phyloP scores from a whole-genome alignment of 495 filamentous ascomycete species.

The Neurospora pannonica region DNA sequence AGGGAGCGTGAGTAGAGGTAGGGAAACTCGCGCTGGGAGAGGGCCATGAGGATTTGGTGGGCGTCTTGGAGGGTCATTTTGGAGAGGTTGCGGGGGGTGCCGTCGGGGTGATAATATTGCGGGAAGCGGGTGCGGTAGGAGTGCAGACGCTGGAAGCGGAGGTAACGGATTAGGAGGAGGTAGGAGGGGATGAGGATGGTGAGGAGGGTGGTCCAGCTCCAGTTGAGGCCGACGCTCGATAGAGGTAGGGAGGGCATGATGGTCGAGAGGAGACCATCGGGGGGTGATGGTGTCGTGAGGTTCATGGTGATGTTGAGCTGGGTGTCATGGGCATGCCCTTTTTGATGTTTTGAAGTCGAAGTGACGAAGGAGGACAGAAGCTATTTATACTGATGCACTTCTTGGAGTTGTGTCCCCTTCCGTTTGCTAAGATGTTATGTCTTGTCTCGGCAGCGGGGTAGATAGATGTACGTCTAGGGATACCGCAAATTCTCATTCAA shows the following conservation, averaged over 20 bases:
- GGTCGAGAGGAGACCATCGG: background rate
- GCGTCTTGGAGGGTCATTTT: conserved; percentile 51
- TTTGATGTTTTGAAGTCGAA: background rate
- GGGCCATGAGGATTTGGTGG: conserved; percentile 34
- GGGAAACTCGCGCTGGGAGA: conserved; percentile 46
- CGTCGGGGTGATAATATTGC: background rate
- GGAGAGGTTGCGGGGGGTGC: conserved; percentile 12
- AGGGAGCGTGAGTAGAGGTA: conserved; percentile 42
- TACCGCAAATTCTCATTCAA: too few relatives aligned
- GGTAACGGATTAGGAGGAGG: background rate
- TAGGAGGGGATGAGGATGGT: background rate
- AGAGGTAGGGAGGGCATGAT: background rate
- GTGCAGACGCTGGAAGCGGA: background rate
- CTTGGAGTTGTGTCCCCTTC: background rate
- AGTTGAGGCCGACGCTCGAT: background rate
- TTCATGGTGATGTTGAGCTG: background rate
- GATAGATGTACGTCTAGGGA: background rate
- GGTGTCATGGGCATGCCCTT: background rate
- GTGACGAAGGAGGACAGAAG: background rate
- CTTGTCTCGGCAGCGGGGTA: background rate
- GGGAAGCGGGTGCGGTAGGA: background rate
- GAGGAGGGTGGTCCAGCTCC: background rate
- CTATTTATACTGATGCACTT: background rate
- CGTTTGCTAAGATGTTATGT: background rate
- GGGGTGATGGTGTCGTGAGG: background rate